Conservation (phyloP, 805 yeast genomes). For the Nakazawaea sp. region DNA sequence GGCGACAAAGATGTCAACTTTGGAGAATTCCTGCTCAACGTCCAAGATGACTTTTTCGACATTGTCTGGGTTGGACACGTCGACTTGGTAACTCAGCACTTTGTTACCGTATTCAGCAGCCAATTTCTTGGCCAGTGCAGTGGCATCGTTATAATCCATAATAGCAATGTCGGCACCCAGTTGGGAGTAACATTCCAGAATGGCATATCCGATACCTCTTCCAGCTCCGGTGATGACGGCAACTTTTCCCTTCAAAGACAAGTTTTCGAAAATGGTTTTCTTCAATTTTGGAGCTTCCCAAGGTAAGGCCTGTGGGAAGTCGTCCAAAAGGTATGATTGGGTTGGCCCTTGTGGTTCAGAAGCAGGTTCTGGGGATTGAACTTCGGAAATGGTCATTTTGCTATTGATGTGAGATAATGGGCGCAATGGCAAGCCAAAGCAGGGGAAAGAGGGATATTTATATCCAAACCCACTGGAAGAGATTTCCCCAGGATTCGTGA, state of each 20-base stretch:
- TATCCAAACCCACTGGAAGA: too few relatives aligned
- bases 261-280: conserved; percentile 53
- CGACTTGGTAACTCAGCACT: conserved; percentile 15
- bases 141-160: conserved; percentile 27
- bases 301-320: conserved; percentile 35
- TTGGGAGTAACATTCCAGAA: conserved; percentile 78
- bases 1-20: conserved; percentile 34
- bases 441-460: too few relatives aligned
- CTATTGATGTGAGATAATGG: too few relatives aligned
- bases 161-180: conserved; percentile 80
- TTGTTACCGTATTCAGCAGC: conserved; percentile 31
- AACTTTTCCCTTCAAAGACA: conserved; percentile 74
- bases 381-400: conserved; percentile 6
- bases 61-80: conserved; percentile 24
- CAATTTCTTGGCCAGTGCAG: conserved; percentile 24
- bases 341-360: neutral
- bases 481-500: too few relatives aligned
- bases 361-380: neutral
- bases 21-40: conserved; percentile 30
- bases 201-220: conserved; percentile 75
- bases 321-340: conserved; percentile 10
- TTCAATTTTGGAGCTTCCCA: conserved; percentile 42
- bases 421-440: too few relatives aligned
- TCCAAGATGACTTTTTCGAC: conserved; percentile 23
- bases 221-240: conserved; percentile 86